Percentiles rank a stretch among this genome's conserved stretches.
Conservation (phyloP, 352 stramenopile species). For the Pythium grandisporangium region DNA sequence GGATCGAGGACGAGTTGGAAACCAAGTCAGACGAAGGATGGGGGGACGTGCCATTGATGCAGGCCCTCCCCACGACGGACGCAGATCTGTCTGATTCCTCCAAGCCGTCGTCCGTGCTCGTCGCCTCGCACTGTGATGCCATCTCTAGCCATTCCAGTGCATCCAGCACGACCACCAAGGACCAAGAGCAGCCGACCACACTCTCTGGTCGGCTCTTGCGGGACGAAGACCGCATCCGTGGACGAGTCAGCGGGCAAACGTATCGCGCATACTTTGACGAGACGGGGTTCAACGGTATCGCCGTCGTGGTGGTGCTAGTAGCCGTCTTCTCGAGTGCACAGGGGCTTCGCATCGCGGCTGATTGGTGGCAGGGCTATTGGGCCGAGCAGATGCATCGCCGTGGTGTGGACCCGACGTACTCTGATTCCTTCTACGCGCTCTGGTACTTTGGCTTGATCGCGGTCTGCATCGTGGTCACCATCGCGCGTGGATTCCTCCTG, state of each 20-base stretch:
- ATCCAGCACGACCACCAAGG: neutral
- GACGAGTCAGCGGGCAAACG: constrained; percentile 14
- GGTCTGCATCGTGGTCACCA: constrained; percentile 11
- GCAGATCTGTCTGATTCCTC: too few species aligned
- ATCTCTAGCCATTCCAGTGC: neutral
- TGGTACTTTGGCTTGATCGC: constrained; percentile 34
- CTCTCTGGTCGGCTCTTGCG: constrained; percentile 6
- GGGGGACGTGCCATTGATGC: too few species aligned
- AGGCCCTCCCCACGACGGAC: too few species aligned
- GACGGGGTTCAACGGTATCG: constrained; percentile 16
- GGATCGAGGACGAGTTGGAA: neutral
- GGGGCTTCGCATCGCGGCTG: constrained; percentile 8
- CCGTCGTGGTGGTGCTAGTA: constrained; percentile 10
- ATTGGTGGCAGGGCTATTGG: constrained; percentile 18
- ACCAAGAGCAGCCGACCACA: neutral
- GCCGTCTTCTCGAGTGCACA: constrained; percentile 8
- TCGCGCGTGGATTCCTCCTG: constrained; percentile 19
- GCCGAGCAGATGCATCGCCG: constrained; percentile 12
- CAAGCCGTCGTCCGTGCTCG: too few species aligned
- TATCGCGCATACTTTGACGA: too few species aligned
- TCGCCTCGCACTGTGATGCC: too few species aligned
- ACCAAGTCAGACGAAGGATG: neutral
- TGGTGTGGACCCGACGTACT: constrained; percentile 5
- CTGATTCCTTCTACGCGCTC: constrained; percentile 12
- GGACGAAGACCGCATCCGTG: constrained; percentile 19